Evolutionary conservation across 148 eudicot genomes (phyloP).

Genomic region (Heliamphora exappendiculata): DNA sequence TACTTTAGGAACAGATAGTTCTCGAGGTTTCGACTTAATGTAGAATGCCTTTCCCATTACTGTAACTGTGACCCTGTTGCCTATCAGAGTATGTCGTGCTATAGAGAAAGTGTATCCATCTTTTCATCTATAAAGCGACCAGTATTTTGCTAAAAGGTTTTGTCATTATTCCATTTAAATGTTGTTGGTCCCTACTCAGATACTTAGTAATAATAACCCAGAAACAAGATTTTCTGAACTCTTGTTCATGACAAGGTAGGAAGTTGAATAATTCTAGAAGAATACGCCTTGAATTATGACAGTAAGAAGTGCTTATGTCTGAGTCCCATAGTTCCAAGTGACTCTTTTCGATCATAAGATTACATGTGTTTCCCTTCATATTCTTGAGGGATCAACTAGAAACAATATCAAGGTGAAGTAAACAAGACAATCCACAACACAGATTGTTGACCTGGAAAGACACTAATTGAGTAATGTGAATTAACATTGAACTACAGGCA

Average conservation of each 20-base stretch:
- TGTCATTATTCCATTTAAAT: background rate
- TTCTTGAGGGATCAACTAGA: background rate
- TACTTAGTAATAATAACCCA: background rate
- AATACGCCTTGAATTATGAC: background rate
- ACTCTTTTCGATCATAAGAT: background rate
- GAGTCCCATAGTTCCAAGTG: background rate
- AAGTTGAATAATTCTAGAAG: slow-evolving; percentile 4
- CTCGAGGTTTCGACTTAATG: background rate
- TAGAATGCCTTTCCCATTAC: background rate
- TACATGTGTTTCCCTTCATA: background rate
- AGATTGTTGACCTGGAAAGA: background rate
- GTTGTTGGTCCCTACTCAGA: background rate
- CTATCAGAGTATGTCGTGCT: background rate
- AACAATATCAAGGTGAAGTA: background rate
- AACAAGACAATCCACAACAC: background rate
- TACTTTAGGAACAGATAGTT: background rate
- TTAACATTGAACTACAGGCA: background rate
- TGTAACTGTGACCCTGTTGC: background rate
- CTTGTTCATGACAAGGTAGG: background rate
- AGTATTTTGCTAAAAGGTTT: background rate
- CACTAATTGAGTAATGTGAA: background rate
- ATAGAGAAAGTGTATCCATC: background rate
- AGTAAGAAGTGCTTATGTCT: background rate
- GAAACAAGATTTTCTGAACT: background rate
- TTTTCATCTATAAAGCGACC: background rate